phyloP scores from a whole-genome alignment of 805 yeast species.

The Hanseniaspora taiwanica region DNA sequence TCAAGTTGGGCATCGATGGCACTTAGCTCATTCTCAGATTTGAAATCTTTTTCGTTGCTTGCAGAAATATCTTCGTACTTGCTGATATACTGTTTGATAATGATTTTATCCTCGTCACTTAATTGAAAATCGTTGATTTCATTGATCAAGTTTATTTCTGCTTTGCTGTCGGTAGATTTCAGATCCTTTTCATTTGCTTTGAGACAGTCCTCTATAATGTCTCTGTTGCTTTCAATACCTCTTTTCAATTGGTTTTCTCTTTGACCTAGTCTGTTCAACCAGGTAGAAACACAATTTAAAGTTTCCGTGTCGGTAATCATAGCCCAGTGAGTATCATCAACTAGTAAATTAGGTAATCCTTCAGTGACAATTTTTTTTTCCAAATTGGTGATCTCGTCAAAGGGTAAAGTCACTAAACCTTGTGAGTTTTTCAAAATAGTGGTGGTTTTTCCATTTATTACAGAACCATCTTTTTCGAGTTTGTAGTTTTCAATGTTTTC shows the following conservation, averaged over 20 bases:
- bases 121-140: constrained; percentile 27
- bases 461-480: constrained; percentile 10
- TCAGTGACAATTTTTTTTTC: constrained; percentile 63
- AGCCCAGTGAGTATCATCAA: constrained; percentile 48
- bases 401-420: constrained; percentile 9
- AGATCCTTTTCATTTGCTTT: constrained; percentile 41
- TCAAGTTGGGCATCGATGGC: constrained; percentile 20
- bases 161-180: constrained; percentile 19
- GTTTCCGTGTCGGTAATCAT: constrained; percentile 51
- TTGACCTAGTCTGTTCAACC: constrained; percentile 66
- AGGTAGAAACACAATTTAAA: constrained; percentile 38
- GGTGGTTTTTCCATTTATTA: constrained; percentile 9
- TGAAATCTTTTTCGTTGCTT: constrained; percentile 4
- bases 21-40: too few relatives aligned
- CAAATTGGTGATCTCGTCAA: constrained; percentile 14
- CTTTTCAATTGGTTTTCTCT: constrained; percentile 56
- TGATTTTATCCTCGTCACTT: constrained; percentile 21
- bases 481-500: constrained; percentile 17
- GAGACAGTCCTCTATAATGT: constrained; percentile 32
- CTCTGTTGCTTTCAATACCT: constrained; percentile 23
- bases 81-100: constrained; percentile 2
- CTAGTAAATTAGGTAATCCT: constrained; percentile 38
- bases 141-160: constrained; percentile 29
- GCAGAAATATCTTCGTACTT: not conserved
- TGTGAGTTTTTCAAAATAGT: constrained; percentile 12